A percentile compares a stretch with the other conserved stretches of the same genome.
Conservation (phyloP, 306 rosid genomes). For the Castanea sativa region DNA sequence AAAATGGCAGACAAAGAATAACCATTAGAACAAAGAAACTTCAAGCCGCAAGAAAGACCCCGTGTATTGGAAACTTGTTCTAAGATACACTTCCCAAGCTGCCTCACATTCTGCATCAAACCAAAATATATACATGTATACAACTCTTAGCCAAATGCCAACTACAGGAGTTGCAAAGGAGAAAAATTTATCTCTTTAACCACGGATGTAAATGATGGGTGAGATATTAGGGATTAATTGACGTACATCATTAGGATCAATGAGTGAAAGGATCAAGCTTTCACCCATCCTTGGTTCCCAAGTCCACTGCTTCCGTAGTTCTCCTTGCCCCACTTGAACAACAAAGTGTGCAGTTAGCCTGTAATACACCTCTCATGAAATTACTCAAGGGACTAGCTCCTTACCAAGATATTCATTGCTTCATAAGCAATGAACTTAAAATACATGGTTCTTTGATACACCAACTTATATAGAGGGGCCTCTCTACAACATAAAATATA, state of each 20-base stretch:
- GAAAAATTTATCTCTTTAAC: slow-evolving; percentile 15
- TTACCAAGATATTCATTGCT: neutral
- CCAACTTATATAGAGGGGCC: neutral
- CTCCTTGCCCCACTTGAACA: slow-evolving; percentile 69
- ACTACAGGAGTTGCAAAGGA: slow-evolving; percentile 8
- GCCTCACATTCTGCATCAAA: slow-evolving; percentile 64
- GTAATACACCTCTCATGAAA: slow-evolving; percentile 42
- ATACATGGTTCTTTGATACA: neutral
- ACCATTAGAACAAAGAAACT: slow-evolving; percentile 71
- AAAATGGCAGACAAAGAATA: slow-evolving; percentile 53
- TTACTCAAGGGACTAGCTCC: slow-evolving; percentile 21
- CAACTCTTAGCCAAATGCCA: slow-evolving; percentile 16
- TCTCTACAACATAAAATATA: slow-evolving; percentile 13
- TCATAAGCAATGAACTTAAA: neutral
- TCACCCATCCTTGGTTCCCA: slow-evolving; percentile 97
- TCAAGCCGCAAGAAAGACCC: slow-evolving; percentile 84
- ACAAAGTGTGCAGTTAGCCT: slow-evolving; percentile 87
- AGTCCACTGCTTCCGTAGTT: slow-evolving; percentile 72
- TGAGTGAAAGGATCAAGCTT: slow-evolving; percentile 82
- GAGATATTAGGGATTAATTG: slow-evolving; percentile 6
- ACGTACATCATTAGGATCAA: slow-evolving; percentile 82
- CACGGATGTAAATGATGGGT: slow-evolving; percentile 7
- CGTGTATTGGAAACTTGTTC: slow-evolving; percentile 78
- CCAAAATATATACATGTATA: slow-evolving; percentile 8
- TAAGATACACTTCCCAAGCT: slow-evolving; percentile 84